A percentile compares a stretch with the other conserved stretches of the same genome.
These are phyloP conservation scores for Acacia crassicarpa DNA, from an alignment of 306 rosid species.

Conservation along the genomic window DNA sequence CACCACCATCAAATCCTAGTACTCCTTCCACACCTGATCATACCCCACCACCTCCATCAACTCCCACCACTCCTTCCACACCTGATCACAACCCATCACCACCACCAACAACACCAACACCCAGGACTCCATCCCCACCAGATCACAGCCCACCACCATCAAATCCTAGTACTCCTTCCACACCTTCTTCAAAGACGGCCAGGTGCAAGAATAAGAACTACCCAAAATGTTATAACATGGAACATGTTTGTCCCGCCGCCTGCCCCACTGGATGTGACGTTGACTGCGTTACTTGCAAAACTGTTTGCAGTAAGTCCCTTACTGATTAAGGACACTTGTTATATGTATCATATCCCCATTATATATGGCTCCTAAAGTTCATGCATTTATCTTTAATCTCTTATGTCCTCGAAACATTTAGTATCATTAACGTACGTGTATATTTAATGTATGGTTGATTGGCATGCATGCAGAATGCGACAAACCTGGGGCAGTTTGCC, in stretches of 20 bases:
- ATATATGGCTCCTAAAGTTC: background rate
- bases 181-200: constrained; percentile 25
- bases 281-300: constrained; percentile 64
- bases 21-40: too few species aligned
- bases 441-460: background rate
- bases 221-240: background rate
- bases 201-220: constrained; percentile 41
- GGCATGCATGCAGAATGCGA: constrained; percentile 28
- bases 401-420: too few species aligned
- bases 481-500: constrained; percentile 50
- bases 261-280: constrained; percentile 60
- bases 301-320: constrained; percentile 60
- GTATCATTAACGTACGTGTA: too few species aligned
- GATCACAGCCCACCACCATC: too few species aligned
- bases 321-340: background rate
- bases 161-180: background rate
- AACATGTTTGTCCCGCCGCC: constrained; percentile 27
- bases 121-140: too few species aligned
- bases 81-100: too few species aligned
- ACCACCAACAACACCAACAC: too few species aligned
- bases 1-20: too few species aligned
- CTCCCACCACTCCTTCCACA: too few species aligned
- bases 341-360: too few species aligned
- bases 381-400: too few species aligned
- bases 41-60: too few species aligned